Conservation (phyloP, 75 land plant genomes). For the Selaginella moellendorffii region DNA sequence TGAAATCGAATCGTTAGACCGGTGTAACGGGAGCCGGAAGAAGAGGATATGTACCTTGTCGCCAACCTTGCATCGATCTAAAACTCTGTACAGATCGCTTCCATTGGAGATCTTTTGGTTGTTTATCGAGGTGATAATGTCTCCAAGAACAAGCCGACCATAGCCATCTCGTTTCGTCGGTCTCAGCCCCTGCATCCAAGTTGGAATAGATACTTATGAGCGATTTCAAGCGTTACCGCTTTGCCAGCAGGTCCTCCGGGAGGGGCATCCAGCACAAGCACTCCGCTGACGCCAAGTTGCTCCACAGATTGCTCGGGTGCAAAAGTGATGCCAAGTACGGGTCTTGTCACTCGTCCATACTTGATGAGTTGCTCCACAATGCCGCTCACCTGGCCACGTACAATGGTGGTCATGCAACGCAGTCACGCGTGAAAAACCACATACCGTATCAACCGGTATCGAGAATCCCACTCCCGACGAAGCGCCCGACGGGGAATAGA, state of each 20-base stretch:
- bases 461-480: conserved; percentile 99
- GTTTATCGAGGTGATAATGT: conserved; percentile 88
- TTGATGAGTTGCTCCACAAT: conserved; percentile 90
- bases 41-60: conserved; percentile 52
- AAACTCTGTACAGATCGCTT: conserved; percentile 88
- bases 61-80: conserved; percentile 96
- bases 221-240: no score
- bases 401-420: neutral
- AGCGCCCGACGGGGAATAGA: conserved; percentile 97
- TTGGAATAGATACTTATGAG: no score
- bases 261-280: conserved; percentile 96
- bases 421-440: conserved; percentile 13
- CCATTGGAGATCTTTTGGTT: conserved; percentile 80
- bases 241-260: conserved; percentile 92
- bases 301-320: conserved; percentile 99
- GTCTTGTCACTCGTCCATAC: conserved; percentile 90
- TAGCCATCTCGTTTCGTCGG: conserved; percentile 83
- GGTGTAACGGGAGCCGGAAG: neutral
- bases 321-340: conserved; percentile 94
- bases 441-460: conserved; percentile 95
- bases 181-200: conserved; percentile 77
- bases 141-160: conserved; percentile 88
- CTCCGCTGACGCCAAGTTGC: conserved; percentile 95
- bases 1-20: neutral
- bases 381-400: conserved; percentile 56